These are phyloP conservation scores for Wallacemonas collosoma DNA, from an alignment of 208 protist species.

Conservation along the genomic window DNA sequence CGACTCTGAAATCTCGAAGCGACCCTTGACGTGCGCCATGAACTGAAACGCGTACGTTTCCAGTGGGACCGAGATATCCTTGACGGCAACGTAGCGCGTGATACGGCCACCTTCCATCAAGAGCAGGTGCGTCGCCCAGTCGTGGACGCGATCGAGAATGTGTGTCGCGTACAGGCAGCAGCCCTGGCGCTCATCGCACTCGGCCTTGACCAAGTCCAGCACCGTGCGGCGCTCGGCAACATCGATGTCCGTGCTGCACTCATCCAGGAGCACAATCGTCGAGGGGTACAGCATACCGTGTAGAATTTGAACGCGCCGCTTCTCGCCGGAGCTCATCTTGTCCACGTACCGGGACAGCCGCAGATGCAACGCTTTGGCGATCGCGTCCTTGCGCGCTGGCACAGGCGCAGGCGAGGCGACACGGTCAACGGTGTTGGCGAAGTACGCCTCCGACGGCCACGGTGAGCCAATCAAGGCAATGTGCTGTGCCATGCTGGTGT, in stretches of 20 bases:
- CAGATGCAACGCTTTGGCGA: constrained; percentile 61
- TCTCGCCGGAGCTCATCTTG: constrained; percentile 73
- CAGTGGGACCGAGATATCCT: constrained; percentile 40
- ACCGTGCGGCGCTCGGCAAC: constrained; percentile 67
- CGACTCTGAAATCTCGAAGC: constrained; percentile 5
- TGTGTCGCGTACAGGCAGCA: constrained; percentile 87
- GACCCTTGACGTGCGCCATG: constrained; percentile 29
- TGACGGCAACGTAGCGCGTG: constrained; percentile 37
- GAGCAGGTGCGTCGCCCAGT: constrained; percentile 82
- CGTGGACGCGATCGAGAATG: constrained; percentile 71
- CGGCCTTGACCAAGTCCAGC: constrained; percentile 51
- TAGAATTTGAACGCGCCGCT: constrained; percentile 73
- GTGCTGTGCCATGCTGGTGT: constrained; percentile 59
- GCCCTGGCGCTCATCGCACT: constrained; percentile 38
- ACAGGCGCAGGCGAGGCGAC: constrained; percentile 47
- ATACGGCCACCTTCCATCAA: constrained; percentile 51
- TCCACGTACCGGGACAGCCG: constrained; percentile 45
- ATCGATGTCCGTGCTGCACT: constrained; percentile 88
- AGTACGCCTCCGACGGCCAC: constrained; percentile 79
- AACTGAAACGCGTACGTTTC: constrained; percentile 59
- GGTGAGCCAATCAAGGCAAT: constrained; percentile 62
- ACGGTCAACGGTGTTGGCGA: constrained; percentile 70
- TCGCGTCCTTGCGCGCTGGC: constrained; percentile 25
- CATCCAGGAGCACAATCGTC: constrained; percentile 74
- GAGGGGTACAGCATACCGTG: constrained; percentile 57